Evolutionary conservation across 2,329 filamentous ascomycete genomes (phyloP).

Genomic region (Hymenoscyphus infarciens): DNA sequence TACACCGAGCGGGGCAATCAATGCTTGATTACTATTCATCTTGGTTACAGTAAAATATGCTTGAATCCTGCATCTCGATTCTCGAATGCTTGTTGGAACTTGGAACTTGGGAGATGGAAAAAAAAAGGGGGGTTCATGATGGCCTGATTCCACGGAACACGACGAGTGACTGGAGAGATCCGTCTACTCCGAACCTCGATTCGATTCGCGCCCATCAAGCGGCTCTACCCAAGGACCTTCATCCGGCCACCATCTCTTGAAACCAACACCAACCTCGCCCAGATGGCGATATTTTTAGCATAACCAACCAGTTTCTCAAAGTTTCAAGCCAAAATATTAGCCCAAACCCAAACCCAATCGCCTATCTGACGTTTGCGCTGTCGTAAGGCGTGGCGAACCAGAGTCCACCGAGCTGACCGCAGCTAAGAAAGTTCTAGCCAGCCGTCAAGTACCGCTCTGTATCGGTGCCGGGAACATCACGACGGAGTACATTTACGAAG

Average conservation of each 20-base stretch:
- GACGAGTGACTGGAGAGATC: background rate
- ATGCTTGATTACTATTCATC: background rate
- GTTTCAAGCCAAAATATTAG: background rate
- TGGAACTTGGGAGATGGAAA: too few species aligned
- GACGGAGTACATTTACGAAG: background rate
- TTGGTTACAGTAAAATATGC: background rate
- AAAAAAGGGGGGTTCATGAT: too few species aligned
- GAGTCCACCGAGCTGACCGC: background rate
- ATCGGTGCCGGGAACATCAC: background rate
- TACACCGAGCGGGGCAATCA: background rate
- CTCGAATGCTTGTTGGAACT: too few species aligned
- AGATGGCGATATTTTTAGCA: background rate
- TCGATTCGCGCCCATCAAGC: background rate
- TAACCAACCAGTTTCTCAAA: background rate
- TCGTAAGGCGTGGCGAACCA: background rate
- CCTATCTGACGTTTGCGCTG: background rate
- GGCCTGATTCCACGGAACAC: too few species aligned
- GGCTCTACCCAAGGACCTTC: background rate
- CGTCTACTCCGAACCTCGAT: background rate
- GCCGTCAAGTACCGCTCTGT: too few species aligned
- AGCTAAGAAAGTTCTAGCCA: background rate
- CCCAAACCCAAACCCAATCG: slow-evolving; percentile 1
- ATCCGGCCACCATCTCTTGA: background rate
- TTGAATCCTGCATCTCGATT: too few species aligned
- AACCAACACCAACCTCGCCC: background rate